These are phyloP conservation scores for Schizosaccharomyces lindneri DNA, from an alignment of 805 yeast genomes.

Conservation along the genomic window DNA sequence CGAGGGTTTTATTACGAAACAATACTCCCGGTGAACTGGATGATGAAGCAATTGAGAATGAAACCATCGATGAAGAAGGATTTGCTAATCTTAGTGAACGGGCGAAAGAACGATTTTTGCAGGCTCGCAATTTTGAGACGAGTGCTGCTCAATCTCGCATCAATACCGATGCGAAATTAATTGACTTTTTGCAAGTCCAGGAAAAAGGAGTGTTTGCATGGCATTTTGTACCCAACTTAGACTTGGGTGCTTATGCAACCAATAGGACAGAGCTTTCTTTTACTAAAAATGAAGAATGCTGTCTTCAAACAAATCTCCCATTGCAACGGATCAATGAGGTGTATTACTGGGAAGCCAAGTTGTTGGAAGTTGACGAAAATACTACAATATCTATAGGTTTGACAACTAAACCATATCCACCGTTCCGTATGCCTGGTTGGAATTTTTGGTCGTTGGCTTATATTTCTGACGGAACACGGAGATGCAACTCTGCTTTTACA, in stretches of 20 bases:
- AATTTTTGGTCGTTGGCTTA: conserved; percentile 68
- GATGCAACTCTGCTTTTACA: conserved; percentile 54
- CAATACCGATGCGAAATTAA: conserved; percentile 21
- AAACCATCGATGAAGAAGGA: background rate
- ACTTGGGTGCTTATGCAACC: conserved; percentile 35
- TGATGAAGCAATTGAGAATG: background rate
- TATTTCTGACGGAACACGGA: conserved; percentile 59
- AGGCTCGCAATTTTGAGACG: background rate
- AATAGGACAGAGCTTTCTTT: conserved; percentile 33
- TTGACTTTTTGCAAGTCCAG: conserved; percentile 44
- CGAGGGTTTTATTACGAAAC: background rate
- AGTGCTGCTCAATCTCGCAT: conserved; percentile 5
- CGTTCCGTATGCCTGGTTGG: conserved; percentile 79
- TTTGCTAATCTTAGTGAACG: background rate
- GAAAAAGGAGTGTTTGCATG: conserved; percentile 78
- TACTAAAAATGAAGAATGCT: conserved; percentile 28
- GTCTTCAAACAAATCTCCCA: conserved; percentile 62
- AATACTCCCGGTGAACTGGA: background rate
- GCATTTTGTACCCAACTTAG: conserved; percentile 36
- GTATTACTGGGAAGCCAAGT: conserved; percentile 69
- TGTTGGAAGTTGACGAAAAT: conserved; percentile 37
- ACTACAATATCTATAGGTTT: conserved; percentile 46
- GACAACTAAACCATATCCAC: conserved; percentile 73
- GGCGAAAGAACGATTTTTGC: background rate
- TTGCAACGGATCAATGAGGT: conserved; percentile 62